Base-by-base conservation (phyloP, 768 basidiomycete species). In the Multifurca ochricompacta region DNA sequence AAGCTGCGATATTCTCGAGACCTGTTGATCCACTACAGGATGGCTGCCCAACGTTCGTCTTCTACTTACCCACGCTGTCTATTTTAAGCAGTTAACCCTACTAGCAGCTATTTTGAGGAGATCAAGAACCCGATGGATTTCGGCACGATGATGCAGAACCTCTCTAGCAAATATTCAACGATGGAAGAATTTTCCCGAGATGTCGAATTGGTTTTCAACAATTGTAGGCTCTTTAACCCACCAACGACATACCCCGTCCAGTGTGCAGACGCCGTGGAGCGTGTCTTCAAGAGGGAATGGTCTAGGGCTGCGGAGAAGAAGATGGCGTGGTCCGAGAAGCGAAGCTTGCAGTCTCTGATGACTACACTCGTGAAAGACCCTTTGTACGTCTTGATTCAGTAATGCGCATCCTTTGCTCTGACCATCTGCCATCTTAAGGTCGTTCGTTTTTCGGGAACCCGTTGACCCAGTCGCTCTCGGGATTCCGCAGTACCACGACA, bases 111-210 rank as follows among this genome's bases (percentile, higher is more conserved):
- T 68, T 82, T 88, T 57, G 82, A 94, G 4, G 95, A 97, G 69
- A 95, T 98, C 65, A 70, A 79, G 56, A 72, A 87, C 60, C 95
- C 95, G 6, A 97, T 97, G 95, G 93, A 97, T 69, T 83, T 97
- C 48, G 81, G 80, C 8, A 95, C 94, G 2, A 87, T 96, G 61
- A 67, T 68, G 13, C 71, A 74, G 35, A 91, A 88, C 64, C 71
- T 96, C 35, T 71, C 78, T 48, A 79, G 76, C 45, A 73, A 78
- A 63, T 99, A 98, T 66, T 60, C 71, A 11, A 84, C 79, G 2
- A 90, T 93, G 85, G 91, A 87, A 48, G 81, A 83, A 0, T 85
- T 98, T 57, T 81, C 76, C 52, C 76, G 76, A 58, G 94, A 97
- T 62, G 72, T 89, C 48, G 82, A 88, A 49, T 79, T 94, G 4